Conservation (phyloP, 225 moss, liverwort and hornwort species). For the Marchantia paleacea region DNA sequence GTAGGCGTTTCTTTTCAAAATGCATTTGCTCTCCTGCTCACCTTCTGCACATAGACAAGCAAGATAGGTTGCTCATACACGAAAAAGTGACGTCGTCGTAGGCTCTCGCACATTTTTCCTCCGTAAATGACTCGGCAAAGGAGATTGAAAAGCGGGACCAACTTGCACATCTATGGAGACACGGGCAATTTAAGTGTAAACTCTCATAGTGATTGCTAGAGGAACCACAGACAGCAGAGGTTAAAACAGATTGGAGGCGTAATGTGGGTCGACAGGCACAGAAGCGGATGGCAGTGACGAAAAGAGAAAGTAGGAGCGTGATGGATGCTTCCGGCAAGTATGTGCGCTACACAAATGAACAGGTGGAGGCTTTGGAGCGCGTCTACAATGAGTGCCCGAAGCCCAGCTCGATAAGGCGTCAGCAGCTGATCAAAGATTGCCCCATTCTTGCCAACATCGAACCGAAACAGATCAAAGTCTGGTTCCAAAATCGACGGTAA, state of each 20-base stretch:
- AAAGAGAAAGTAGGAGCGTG: slow-evolving; percentile 41
- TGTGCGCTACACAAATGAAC: slow-evolving; percentile 55
- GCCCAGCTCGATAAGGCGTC: slow-evolving; percentile 51
- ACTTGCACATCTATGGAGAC: slow-evolving; percentile 20
- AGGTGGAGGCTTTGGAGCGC: slow-evolving; percentile 55
- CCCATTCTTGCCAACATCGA: slow-evolving; percentile 54
- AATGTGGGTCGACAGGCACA: slow-evolving; percentile 46
- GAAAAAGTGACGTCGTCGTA: not conserved
- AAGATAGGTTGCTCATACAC: slow-evolving; percentile 13
- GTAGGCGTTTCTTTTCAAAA: slow-evolving; percentile 2
- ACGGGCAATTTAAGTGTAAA: slow-evolving; percentile 6
- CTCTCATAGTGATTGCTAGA: slow-evolving; percentile 5
- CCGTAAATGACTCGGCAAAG: slow-evolving; percentile 14
- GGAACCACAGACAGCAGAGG: slow-evolving; percentile 15
- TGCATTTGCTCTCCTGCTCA: slow-evolving; percentile 12
- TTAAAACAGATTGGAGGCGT: slow-evolving; percentile 35
- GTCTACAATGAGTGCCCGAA: slow-evolving; percentile 56
- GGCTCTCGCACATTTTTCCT: not conserved
- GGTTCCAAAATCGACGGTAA: slow-evolving; percentile 57
- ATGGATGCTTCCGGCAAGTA: slow-evolving; percentile 60
- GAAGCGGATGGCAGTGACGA: slow-evolving; percentile 58
- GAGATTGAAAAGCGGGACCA: slow-evolving; percentile 20
- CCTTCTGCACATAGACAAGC: not conserved
- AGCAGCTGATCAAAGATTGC: slow-evolving; percentile 55
- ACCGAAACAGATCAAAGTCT: slow-evolving; percentile 57